phyloP scores from a whole-genome alignment of 1,284 basidiomycete genomes.

The Ceratobasidium papillatum region DNA sequence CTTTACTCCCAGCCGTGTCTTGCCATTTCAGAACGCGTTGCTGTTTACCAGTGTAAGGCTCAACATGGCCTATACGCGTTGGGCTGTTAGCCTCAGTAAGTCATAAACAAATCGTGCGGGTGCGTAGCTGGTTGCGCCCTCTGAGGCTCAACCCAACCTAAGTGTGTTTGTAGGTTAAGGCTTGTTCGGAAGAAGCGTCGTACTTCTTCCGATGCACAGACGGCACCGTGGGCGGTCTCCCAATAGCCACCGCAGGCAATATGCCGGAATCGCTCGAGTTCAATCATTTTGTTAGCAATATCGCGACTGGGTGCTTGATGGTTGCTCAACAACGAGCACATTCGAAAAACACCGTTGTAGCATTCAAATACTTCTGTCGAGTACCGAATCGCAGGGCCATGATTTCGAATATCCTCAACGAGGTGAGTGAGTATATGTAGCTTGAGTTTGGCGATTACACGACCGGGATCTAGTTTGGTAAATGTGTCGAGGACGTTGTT shows the following conservation, averaged over 20 bases:
- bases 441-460: slow-evolving; percentile 42
- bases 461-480: neutral
- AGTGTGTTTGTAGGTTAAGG: neutral
- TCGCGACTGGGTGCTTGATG: slow-evolving; percentile 43
- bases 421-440: slow-evolving; percentile 43
- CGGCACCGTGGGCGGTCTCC: neutral
- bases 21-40: neutral
- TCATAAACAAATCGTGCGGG: neutral
- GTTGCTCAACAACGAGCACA: slow-evolving; percentile 42
- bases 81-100: neutral
- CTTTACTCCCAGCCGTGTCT: neutral
- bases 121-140: neutral
- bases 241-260: neutral
- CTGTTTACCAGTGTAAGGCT: neutral
- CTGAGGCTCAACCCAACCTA: neutral
- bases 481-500: slow-evolving; percentile 6
- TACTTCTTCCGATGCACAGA: neutral
- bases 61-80: neutral
- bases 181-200: slow-evolving; percentile 30
- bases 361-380: slow-evolving; percentile 41
- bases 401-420: slow-evolving; percentile 37
- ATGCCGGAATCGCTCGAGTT: slow-evolving; percentile 3
- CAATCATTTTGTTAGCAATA: neutral
- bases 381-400: slow-evolving; percentile 39
- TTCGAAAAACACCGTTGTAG: slow-evolving; percentile 42